Evolutionary conservation across 768 basidiomycete genomes (phyloP).

Genomic region (Mycena metata): DNA sequence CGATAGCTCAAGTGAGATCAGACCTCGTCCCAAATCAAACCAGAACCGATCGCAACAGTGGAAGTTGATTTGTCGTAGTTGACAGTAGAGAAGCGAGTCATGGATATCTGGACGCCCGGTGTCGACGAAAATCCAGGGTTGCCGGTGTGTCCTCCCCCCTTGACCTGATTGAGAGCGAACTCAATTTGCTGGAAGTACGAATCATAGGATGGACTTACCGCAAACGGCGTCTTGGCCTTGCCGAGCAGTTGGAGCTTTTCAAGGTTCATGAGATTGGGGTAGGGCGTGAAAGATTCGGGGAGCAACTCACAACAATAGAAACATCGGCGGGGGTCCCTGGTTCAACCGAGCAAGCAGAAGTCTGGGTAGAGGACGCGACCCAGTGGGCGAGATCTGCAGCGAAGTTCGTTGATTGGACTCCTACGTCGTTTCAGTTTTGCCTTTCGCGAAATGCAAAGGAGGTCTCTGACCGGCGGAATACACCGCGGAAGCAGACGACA

Average conservation of each 20-base stretch:
- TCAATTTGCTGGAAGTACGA: not conserved
- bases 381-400: conserved; percentile 62
- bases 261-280: not conserved
- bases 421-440: conserved; percentile 3
- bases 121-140: conserved; percentile 75
- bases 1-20: not conserved
- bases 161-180: conserved; percentile 58
- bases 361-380: conserved; percentile 62
- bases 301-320: conserved; percentile 56
- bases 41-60: conserved; percentile 59
- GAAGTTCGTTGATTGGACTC: conserved; percentile 49
- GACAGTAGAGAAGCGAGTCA: too few relatives aligned
- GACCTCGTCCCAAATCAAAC: conserved; percentile 75
- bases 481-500: conserved; percentile 62
- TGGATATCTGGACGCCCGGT: conserved; percentile 68
- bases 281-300: too few relatives aligned
- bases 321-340: conserved; percentile 68
- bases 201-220: conserved; percentile 54
- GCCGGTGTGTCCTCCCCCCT: conserved; percentile 71
- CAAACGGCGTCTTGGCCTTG: conserved; percentile 63
- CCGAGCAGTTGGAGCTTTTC: conserved; percentile 63
- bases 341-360: conserved; percentile 67
- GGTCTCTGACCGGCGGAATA: too few relatives aligned
- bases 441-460: too few relatives aligned
- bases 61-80: too few relatives aligned